Evolutionary conservation across 2,329 filamentous ascomycete species (phyloP), one percentile per base, ranked within the genome.

Genomic region (Aspergillus sp.): DNA sequence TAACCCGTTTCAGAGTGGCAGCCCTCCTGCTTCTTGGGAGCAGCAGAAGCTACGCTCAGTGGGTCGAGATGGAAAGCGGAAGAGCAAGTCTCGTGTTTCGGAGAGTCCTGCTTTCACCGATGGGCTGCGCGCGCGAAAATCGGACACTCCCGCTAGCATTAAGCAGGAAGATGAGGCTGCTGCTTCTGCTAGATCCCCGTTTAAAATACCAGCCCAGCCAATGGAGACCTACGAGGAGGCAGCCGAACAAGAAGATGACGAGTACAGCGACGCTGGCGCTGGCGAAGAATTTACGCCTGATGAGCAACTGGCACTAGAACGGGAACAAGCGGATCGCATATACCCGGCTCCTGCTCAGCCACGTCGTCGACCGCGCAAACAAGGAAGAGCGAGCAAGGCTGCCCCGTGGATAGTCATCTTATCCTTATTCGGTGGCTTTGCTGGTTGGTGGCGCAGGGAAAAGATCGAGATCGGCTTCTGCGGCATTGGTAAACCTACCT

Each of bases 391-490:
- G 5, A 73, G 73, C 48, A 78, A 79, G 48, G 80, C 80, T 0
- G 83, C 88, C 10, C 74, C 91, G 2, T 81, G 81, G 64, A 79
- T 89, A 4, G 73, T 96, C 2, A 64, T 91, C 3, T 63, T 86
- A 19, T 82, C 85, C 0, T 69, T 93, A 7, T 66, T 93, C 5
- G 78, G 78, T 30, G 81, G 84, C 0, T 88, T 94, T 53, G 85
- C 77, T 29, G 80, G 80, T 6, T 93, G 90, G 79, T 98, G 90
- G 73, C 78, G 91, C 42, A 88, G 95, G 63, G 93, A 98, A 68
- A 97, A 97, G 75, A 74, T 95, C n/a, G 85, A 88, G 10, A 88
- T 97, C 19, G 93, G 94, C 32, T 98, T 94, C 63, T 98, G 93
- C 63, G 89, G 90, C 8, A 79, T 94, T 45, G 93, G 86, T 27